These are phyloP conservation scores for Gossypium stocksii DNA, from an alignment of 345 rosid species.

Conservation along the genomic window DNA sequence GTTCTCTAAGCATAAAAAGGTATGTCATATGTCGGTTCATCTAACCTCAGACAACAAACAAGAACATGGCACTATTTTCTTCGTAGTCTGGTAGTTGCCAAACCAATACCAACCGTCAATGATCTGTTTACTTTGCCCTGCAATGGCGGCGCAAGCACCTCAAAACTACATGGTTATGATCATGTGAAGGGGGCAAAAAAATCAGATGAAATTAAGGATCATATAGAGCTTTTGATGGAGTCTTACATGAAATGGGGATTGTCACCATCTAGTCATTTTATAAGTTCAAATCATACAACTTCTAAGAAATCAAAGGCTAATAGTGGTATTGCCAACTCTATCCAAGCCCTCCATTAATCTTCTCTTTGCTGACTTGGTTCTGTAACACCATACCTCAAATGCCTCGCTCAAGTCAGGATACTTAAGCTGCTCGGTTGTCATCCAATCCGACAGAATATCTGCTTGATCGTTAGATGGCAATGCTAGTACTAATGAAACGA, in stretches of 20 bases:
- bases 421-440: conserved; percentile 52
- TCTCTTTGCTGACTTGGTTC: conserved; percentile 94
- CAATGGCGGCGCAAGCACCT: not conserved
- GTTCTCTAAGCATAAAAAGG: not conserved
- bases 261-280: not conserved
- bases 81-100: not conserved
- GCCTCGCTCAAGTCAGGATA: conserved; percentile 94
- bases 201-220: not conserved
- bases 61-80: not conserved
- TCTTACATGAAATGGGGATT: conserved; percentile 12
- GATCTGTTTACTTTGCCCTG: not conserved
- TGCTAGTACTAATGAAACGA: conserved; percentile 66
- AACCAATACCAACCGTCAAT: not conserved
- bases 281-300: conserved; percentile 16
- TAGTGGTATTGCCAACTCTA: conserved; percentile 27
- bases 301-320: conserved; percentile 27
- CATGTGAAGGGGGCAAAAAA: not conserved
- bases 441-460: conserved; percentile 82
- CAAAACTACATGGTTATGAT: not conserved
- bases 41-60: not conserved
- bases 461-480: conserved; percentile 87
- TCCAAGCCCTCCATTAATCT: conserved; percentile 61
- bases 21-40: not conserved
- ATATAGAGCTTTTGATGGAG: not conserved
- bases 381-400: conserved; percentile 90